Evolutionary conservation across 352 stramenopile species (phyloP), one percentile per base, ranked within the genome.

Genomic region (Globisporangium takayamanum): DNA sequence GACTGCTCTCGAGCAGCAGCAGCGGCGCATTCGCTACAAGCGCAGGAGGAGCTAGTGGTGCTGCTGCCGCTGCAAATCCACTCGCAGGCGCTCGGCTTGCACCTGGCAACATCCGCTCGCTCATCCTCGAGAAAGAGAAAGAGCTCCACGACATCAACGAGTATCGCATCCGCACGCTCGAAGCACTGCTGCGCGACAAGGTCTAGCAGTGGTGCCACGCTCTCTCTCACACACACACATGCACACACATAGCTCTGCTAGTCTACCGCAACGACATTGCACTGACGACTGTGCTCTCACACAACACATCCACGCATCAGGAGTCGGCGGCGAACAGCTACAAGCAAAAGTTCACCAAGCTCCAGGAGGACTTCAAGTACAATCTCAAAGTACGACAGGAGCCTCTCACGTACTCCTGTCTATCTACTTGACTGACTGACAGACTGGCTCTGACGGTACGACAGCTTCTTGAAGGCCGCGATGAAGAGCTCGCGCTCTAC

Each of bases 281-380:
- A 20, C 18, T 53, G 36, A 45, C 41, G 41, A 45, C 41, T 20
- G 41, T 4, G 41, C 41, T 53, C 12, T 39, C 26, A 26, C 53
- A 30, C 22, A 25, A 49, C 10, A 3, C 16, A 28, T 18, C 5
- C 59, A 84, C 7, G 10, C 5, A 39, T 12, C 33, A 39, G 73
- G 80, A 89, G 30, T 59, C 59, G 2, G 67, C 72, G 1, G 67
- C 63, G 25, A 67, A 64, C 7, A 62, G 67, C 11, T 82, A 84
- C 64, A 92, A 87, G 66, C 70, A 87, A 55, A 83, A 88, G 66
- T 83, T 96, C 18, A 69, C 55, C 59, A 95, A 96, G 61, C 68
- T 97, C 28, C 87, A 95, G 60, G 88, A 96, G 55, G 89, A 97
- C 67, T 97, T 97, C 78, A 90, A 94, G 65, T 97, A 96, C 74